Conservation (phyloP, 768 basidiomycete genomes). For the Rhizopogon vulgaris region DNA sequence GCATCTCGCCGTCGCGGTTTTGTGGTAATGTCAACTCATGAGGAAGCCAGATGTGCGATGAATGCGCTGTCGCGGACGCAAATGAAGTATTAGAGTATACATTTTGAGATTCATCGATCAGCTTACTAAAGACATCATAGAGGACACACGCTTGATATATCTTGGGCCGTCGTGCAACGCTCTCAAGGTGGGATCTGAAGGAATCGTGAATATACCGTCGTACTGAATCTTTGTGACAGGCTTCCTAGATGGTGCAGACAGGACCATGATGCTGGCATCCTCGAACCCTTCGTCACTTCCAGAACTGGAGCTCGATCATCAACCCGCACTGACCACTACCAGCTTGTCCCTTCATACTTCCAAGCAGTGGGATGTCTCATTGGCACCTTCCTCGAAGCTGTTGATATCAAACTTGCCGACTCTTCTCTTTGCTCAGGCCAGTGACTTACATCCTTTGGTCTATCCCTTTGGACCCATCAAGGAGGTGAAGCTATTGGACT, state of each 20-base stretch:
- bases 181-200: slow-evolving; percentile 52
- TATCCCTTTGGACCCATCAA: slow-evolving; percentile 67
- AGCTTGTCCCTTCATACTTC: slow-evolving; percentile 26
- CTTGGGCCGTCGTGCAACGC: slow-evolving; percentile 85
- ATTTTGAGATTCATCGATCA: not conserved
- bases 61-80: slow-evolving; percentile 57
- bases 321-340: slow-evolving; percentile 13
- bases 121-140: slow-evolving; percentile 27
- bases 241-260: slow-evolving; percentile 78
- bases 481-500: slow-evolving; percentile 46
- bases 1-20: slow-evolving; percentile 80
- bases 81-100: slow-evolving; percentile 45
- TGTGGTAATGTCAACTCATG: slow-evolving; percentile 71
- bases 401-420: slow-evolving; percentile 62
- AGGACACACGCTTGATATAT: slow-evolving; percentile 73
- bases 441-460: slow-evolving; percentile 68
- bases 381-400: slow-evolving; percentile 42
- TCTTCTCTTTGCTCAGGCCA: slow-evolving; percentile 57
- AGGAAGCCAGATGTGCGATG: slow-evolving; percentile 69
- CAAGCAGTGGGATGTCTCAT: slow-evolving; percentile 28
- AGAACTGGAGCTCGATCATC: slow-evolving; percentile 19
- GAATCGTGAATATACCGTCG: not conserved
- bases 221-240: slow-evolving; percentile 34
- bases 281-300: slow-evolving; percentile 31
- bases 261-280: slow-evolving; percentile 53